Conservation (phyloP, 495 filamentous ascomycete species). For the Penicillium herquei region DNA sequence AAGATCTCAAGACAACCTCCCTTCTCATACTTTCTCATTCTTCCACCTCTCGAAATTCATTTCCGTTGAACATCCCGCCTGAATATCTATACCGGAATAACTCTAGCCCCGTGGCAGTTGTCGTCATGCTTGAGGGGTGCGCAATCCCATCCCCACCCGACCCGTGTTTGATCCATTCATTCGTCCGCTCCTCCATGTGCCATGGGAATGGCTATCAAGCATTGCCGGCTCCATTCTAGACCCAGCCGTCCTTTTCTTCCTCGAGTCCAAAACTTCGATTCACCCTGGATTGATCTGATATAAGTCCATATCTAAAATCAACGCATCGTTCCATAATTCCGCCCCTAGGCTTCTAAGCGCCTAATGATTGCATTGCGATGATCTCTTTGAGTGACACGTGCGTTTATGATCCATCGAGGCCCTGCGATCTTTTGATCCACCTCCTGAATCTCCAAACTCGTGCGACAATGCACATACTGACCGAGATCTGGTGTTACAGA, state of each 20-base stretch:
- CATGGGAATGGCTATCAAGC: not conserved
- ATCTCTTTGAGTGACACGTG: not conserved
- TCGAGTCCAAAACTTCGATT: too few relatives aligned
- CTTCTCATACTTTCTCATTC: too few relatives aligned
- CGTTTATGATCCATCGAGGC: not conserved
- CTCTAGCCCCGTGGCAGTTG: not conserved
- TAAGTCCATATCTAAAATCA: too few relatives aligned
- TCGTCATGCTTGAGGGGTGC: conserved; percentile 7
- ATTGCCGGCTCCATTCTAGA: not conserved
- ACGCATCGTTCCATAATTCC: not conserved
- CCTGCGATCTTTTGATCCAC: not conserved
- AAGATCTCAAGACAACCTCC: not conserved
- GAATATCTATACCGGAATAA: too few relatives aligned
- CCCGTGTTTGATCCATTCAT: conserved; percentile 7
- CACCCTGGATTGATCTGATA: too few relatives aligned
- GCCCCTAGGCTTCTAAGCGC: not conserved
- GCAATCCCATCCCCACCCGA: not conserved
- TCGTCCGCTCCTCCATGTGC: not conserved
- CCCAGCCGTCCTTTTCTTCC: not conserved
- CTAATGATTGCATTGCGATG: conserved; percentile 5
- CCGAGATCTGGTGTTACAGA: conserved; percentile 16
- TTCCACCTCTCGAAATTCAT: too few relatives aligned
- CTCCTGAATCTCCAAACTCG: not conserved
- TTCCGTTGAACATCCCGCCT: too few relatives aligned
- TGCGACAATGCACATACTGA: conserved; percentile 7